Evolutionary conservation across 2,329 filamentous ascomycete genomes (phyloP).

Genomic region (Botrytis pseudocinerea): DNA sequence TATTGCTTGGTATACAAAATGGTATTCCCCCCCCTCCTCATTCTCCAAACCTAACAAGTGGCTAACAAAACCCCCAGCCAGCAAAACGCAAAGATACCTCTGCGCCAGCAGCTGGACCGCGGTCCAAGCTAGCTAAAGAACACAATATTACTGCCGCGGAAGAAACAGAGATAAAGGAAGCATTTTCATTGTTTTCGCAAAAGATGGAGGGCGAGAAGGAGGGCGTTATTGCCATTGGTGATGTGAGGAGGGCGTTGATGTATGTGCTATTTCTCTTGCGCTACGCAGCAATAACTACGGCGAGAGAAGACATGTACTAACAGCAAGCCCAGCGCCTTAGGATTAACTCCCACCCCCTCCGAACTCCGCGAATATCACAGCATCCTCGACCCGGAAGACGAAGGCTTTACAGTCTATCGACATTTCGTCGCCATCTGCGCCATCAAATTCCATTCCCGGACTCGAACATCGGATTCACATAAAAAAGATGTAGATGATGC

Average conservation of each 20-base stretch:
- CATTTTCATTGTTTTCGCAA: conserved; percentile 78
- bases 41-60: background rate
- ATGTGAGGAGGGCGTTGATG: conserved; percentile 71
- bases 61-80: conserved; percentile 32
- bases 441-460: conserved; percentile 71
- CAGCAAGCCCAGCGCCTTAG: conserved; percentile 67
- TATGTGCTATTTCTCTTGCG: conserved; percentile 43
- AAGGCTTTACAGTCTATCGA: conserved; percentile 75
- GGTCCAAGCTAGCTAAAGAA: conserved; percentile 89
- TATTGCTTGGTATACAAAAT: background rate
- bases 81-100: conserved; percentile 38
- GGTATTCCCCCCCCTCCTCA: background rate
- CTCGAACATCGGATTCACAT: conserved; percentile 53
- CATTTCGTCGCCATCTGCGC: conserved; percentile 87
- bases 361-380: conserved; percentile 77
- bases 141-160: conserved; percentile 81
- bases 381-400: conserved; percentile 78
- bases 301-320: background rate
- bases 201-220: conserved; percentile 71
- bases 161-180: conserved; percentile 88
- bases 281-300: background rate
- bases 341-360: conserved; percentile 63
- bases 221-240: conserved; percentile 47
- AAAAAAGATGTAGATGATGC: conserved; percentile 75
- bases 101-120: conserved; percentile 42